Evolutionary conservation across 1,284 basidiomycete genomes (phyloP).

Genomic region (Ganoderma multipileum): DNA sequence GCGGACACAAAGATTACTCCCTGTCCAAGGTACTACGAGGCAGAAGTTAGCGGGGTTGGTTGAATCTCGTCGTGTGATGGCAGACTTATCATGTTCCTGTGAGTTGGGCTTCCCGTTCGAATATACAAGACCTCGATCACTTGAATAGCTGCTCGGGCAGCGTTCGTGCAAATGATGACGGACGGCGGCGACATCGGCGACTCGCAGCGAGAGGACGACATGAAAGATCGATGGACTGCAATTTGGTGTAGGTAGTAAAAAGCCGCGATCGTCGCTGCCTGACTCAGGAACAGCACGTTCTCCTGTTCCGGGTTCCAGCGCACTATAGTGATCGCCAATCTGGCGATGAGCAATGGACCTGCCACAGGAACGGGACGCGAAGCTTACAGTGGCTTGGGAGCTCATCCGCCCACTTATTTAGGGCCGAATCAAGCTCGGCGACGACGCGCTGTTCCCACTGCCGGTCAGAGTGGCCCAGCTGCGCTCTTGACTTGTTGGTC

Average conservation of each 20-base stretch:
- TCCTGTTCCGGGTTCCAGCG: constrained; percentile 59
- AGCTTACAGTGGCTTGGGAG: constrained; percentile 33
- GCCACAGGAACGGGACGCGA: background rate
- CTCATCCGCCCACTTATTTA: constrained; percentile 33
- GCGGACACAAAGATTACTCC: background rate
- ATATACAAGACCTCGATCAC: background rate
- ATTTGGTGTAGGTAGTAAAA: constrained; percentile 63
- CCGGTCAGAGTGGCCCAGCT: constrained; percentile 20
- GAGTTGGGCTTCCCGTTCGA: background rate
- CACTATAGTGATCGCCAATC: background rate
- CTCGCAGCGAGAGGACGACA: constrained; percentile 30
- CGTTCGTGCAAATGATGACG: background rate
- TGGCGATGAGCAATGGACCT: constrained; percentile 40
- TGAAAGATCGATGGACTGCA: constrained; percentile 66
- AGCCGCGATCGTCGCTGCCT: constrained; percentile 60
- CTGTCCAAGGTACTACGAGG: background rate
- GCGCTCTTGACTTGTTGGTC: constrained; percentile 27
- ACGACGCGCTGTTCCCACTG: constrained; percentile 34
- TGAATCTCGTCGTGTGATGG: background rate
- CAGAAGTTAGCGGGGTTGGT: no score
- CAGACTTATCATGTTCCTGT: background rate
- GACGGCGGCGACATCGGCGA: background rate
- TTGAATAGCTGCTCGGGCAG: background rate
- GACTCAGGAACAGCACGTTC: constrained; percentile 52
- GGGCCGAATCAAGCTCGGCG: constrained; percentile 32